Evolutionary conservation across 257 asterid species (phyloP), one percentile per base, ranked within the genome.

Genomic region (Ocimum tenuiflorum): DNA sequence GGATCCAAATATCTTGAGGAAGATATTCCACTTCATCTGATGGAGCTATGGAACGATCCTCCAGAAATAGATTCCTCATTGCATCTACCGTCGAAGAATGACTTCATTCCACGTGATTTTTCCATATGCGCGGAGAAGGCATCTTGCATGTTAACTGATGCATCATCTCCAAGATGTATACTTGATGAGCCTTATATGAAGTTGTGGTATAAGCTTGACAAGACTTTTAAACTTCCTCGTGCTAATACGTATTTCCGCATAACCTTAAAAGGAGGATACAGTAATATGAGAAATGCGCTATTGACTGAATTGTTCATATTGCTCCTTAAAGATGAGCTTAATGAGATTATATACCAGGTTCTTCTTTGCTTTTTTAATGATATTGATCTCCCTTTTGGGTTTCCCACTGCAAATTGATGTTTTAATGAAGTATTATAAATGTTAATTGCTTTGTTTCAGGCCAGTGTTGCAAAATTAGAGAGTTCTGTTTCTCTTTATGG

Each of bases 271-370:
- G 95, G 89, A 59, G 99, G 95, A 63, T 79, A 80, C 85, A 76
- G 79, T 77, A 81, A 69, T 76, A 72, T 90, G 79, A 82, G 78
- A 81, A 88, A 72, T 55, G 81, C 96, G 68, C 57, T 94, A 63
- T 63, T 94, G 85, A 83, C 99, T 35, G 97, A 90, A 72, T 75
- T 94, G 73, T 94, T 86, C 78, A 78, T 81, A 60, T 81, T 72
- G 80, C 94, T 90, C 67, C 88, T 94, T 54, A 90, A 90, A 80
- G 99, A 94, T 65, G 94, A 94, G 85, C 91, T 94, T 75, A 94
- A 94, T 71, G 99, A 94, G 84, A 88, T 82, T 76, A 77, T 85
- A 52, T 94, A 94, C 88, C 96, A 94, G 99, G 99, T 94, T 65
- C 71, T 62, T 54, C 70, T 71, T 22, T 61, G 69, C 67, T 42